These are phyloP conservation scores for Hordeum vulgare DNA, from an alignment of 176 grass and related monocot genomes.

Conservation along the genomic window MorexV3_pseudomolecules_assembly NC_058520.1:615879278-615879777, in stretches of 20 bases:
- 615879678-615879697: neutral
- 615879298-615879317: neutral
- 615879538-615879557: neutral
- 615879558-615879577: neutral
- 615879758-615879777: conserved; percentile 58
- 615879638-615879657: conserved; percentile 13
- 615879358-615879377: neutral
- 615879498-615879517: conserved; percentile 17
- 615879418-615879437: conserved; percentile 46
- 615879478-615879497: conserved; percentile 52
- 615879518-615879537: too few species aligned
- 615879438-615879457: conserved; percentile 62
- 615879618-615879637: conserved; percentile 51
- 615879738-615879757: conserved; percentile 68
- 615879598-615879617: conserved; percentile 51
- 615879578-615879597: conserved; percentile 62
- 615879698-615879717: neutral
- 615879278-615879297: conserved; percentile 27
- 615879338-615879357: neutral
- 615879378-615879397: conserved; percentile 11
- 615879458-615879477: conserved; percentile 58
- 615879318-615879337: neutral
- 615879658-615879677: neutral
- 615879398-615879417: conserved; percentile 64
- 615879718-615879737: conserved; percentile 40